A percentile compares a stretch with the other conserved stretches of the same genome.
Evolutionary conservation across 2,329 filamentous ascomycete species (phyloP).

Genomic region (Metarhizium sp.): DNA sequence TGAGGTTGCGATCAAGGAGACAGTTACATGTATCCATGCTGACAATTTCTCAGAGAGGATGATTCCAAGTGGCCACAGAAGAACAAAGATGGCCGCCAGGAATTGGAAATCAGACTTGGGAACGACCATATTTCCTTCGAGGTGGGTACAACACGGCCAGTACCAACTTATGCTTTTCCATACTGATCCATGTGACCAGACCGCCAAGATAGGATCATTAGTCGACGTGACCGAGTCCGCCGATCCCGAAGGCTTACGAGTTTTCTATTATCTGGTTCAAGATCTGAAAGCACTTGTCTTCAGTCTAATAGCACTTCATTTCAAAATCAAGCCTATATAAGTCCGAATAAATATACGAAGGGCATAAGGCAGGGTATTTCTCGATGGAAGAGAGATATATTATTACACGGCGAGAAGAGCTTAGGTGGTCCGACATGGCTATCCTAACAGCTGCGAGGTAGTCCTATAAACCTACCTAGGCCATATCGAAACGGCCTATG

Average conservation of each 20-base stretch:
- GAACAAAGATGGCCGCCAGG: slow-evolving; percentile 96
- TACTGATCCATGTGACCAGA: slow-evolving; percentile 43
- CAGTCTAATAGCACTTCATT: slow-evolving; percentile 90
- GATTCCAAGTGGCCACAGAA: slow-evolving; percentile 98
- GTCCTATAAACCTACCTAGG: too few relatives aligned
- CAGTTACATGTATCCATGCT: neutral
- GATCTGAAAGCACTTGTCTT: slow-evolving; percentile 96
- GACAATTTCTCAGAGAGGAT: slow-evolving; percentile 61
- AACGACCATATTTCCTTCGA: slow-evolving; percentile 98
- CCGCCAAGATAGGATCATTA: slow-evolving; percentile 93
- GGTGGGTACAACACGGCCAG: slow-evolving; percentile 39
- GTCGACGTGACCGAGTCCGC: slow-evolving; percentile 95
- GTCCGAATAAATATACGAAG: slow-evolving; percentile 16
- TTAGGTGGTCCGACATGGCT: neutral
- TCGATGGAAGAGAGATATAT: neutral
- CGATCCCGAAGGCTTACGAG: slow-evolving; percentile 88
- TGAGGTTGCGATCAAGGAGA: slow-evolving; percentile 29
- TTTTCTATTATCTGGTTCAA: slow-evolving; percentile 98
- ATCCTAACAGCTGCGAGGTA: too few relatives aligned
- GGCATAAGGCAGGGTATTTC: neutral
- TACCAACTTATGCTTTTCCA: neutral
- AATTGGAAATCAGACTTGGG: slow-evolving; percentile 87
- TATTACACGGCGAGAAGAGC: neutral
- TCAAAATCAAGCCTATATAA: slow-evolving; percentile 83
- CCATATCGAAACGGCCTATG: neutral